These are phyloP conservation scores for Daldinia concentrica DNA, from an alignment of 495 filamentous ascomycete species.

Conservation along the genomic window DNA sequence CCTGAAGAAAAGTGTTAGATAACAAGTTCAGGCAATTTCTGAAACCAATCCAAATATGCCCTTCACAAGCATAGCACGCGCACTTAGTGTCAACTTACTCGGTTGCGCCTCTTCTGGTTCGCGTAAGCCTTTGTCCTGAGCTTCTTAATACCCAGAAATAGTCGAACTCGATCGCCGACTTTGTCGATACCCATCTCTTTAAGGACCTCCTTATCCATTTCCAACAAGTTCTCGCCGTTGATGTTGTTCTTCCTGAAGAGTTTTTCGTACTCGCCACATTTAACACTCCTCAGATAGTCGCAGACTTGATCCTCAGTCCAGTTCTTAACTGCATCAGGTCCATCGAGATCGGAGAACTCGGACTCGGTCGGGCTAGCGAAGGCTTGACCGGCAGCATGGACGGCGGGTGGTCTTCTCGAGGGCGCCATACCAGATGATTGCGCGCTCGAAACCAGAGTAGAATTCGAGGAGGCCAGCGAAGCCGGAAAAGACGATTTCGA, in stretches of 20 bases:
- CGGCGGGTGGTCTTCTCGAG: slow-evolving; percentile 62
- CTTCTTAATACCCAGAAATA: slow-evolving; percentile 92
- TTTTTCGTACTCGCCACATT: slow-evolving; percentile 91
- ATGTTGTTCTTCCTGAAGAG: slow-evolving; percentile 94
- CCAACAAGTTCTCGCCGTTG: slow-evolving; percentile 93
- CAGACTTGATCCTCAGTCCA: slow-evolving; percentile 95
- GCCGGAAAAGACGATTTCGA: slow-evolving; percentile 80
- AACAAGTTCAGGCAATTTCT: neutral
- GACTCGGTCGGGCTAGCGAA: slow-evolving; percentile 92
- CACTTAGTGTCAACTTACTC: slow-evolving; percentile 64
- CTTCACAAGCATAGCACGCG: neutral
- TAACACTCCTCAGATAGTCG: slow-evolving; percentile 88
- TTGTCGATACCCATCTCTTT: slow-evolving; percentile 99
- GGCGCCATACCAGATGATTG: slow-evolving; percentile 64
- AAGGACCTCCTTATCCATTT: slow-evolving; percentile 94
- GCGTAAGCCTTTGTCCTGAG: slow-evolving; percentile 85
- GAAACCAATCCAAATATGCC: neutral
- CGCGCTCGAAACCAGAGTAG: slow-evolving; percentile 62
- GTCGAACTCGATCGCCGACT: slow-evolving; percentile 94
- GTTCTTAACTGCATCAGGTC: slow-evolving; percentile 65
- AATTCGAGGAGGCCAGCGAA: slow-evolving; percentile 65
- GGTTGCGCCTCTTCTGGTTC: slow-evolving; percentile 84
- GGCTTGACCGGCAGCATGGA: slow-evolving; percentile 67
- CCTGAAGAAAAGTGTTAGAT: slow-evolving; percentile 53
- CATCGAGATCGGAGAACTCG: slow-evolving; percentile 83